These are phyloP conservation scores for Apophysomyces trapeziformis DNA, from an alignment of 371 early-diverging fungal species.

Conservation along the genomic window DNA sequence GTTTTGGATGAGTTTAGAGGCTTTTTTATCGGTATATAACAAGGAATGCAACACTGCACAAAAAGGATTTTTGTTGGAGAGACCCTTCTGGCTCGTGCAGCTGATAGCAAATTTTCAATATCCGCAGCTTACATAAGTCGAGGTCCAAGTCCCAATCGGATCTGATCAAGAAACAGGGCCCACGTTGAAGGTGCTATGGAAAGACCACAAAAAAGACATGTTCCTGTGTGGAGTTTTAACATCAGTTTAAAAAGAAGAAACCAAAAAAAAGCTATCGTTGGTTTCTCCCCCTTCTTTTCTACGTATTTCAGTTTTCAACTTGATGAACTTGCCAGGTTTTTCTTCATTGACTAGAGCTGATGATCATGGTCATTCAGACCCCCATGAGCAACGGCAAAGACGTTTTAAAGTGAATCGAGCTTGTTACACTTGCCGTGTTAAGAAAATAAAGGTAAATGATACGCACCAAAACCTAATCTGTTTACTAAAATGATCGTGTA, in stretches of 20 bases:
- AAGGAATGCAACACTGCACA: too few species aligned
- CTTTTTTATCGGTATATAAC: too few species aligned
- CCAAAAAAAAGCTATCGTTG: background rate
- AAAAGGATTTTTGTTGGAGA: too few species aligned
- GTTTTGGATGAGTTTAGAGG: too few species aligned
- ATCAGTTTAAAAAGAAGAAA: background rate
- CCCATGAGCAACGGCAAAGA: conserved; percentile 28
- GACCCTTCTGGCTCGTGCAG: background rate
- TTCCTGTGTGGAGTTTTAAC: background rate
- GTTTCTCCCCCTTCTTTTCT: background rate
- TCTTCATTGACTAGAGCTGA: background rate
- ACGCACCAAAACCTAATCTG: background rate
- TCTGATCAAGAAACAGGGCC: conserved; percentile 1
- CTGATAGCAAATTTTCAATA: background rate
- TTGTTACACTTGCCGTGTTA: conserved; percentile 51
- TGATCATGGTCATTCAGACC: background rate
- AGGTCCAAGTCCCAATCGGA: background rate
- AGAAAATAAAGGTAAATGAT: conserved; percentile 52
- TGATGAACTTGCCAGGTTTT: background rate
- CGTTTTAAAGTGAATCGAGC: conserved; percentile 51
- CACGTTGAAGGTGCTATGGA: background rate
- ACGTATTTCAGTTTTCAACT: background rate
- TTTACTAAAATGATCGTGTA: conserved; percentile 16
- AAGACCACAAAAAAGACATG: background rate
- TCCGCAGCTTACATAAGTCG: conserved; percentile 5